Evolutionary conservation across 139 green algal species (phyloP), one percentile per base, ranked within the genome.

Genomic region (Mesotaenium endlicherianum): DNA sequence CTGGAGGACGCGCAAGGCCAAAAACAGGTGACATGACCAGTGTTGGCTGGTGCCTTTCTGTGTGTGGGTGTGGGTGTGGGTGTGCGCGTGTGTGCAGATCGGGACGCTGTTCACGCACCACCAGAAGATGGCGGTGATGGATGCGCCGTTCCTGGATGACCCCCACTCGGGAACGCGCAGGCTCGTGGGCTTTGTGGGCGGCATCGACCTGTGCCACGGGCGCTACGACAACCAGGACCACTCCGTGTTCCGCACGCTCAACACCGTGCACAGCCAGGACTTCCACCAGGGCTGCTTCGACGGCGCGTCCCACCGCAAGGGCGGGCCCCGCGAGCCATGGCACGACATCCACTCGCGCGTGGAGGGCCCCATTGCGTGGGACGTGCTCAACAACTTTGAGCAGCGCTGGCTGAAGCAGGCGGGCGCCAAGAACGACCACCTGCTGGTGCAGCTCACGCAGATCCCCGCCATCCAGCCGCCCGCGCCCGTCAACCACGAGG

Each of bases 281-380:
- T 86, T 88, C 55, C 81, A 92, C 59, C 87, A 93, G 77, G 58
- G 36, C 38, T 44, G 45, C 72, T 41, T 86, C 75, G 4, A 11
- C 43, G 44, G 3, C 16, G 71, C 75, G 49, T 39, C 71, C 4
- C 34, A 64, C 8, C 30, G 77, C 2, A 82, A 26, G 41, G 77
- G 89, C 36, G 86, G 85, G 3, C 84, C 85, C 0, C 83, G 91
- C 14, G 70, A 94, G 70, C 90, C 91, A 3, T 94, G 91, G 91
- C 90, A 94, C 34, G 91, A 94, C 86, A 94, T 94, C 75, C 91
- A 94, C 75, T 82, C 82, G 55, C 70, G 74, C 14, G 38, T 94
- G 47, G 80, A 90, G 80, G 91, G 91, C 0, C 90, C 90, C 2
- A 74, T 77, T 0, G 91, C 89, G 3, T 84, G 72, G 67, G 91